These are phyloP conservation scores for Tetrastigma voinierianum DNA, from an alignment of 164 flowering plant species.

Conservation along the genomic window DNA sequence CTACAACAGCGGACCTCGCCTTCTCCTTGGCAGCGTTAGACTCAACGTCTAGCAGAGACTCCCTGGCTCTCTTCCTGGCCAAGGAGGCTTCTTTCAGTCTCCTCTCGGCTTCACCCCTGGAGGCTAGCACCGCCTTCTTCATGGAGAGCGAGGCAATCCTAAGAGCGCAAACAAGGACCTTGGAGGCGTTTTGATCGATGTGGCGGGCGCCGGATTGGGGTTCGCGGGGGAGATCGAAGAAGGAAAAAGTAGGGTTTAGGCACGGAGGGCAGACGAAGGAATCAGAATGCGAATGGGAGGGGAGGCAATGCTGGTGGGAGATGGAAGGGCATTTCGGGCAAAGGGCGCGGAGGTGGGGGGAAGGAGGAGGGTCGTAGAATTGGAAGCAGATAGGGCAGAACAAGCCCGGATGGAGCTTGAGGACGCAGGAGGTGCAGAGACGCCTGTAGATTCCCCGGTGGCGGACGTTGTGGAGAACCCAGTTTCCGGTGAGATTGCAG, in stretches of 20 bases:
- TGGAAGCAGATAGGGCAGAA: constrained; percentile 39
- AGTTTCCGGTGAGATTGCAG: constrained; percentile 16
- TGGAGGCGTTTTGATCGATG: constrained; percentile 40
- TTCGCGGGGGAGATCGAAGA: constrained; percentile 26
- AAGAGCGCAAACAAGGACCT: constrained; percentile 52
- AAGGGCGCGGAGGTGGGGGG: constrained; percentile 14
- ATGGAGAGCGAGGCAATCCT: constrained; percentile 52
- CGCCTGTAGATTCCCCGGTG: constrained; percentile 21
- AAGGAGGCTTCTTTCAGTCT: constrained; percentile 57
- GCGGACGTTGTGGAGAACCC: constrained; percentile 30
- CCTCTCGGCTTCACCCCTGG: constrained; percentile 51
- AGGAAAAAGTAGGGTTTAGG: constrained; percentile 31
- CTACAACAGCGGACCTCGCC: background rate
- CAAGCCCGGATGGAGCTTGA: constrained; percentile 29
- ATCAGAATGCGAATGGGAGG: background rate
- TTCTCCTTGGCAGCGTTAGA: constrained; percentile 21
- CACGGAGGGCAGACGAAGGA: constrained; percentile 42
- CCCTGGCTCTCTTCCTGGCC: constrained; percentile 58
- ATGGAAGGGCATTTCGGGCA: constrained; percentile 32
- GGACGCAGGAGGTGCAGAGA: constrained; percentile 44
- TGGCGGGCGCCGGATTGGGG: background rate
- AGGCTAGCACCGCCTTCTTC: constrained; percentile 38
- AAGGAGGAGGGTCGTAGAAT: constrained; percentile 17
- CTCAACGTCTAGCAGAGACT: constrained; percentile 45
- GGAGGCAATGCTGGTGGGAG: constrained; percentile 28